Conservation (phyloP, 2,329 filamentous ascomycete species). For the Thermoascus crustaceus region DNA sequence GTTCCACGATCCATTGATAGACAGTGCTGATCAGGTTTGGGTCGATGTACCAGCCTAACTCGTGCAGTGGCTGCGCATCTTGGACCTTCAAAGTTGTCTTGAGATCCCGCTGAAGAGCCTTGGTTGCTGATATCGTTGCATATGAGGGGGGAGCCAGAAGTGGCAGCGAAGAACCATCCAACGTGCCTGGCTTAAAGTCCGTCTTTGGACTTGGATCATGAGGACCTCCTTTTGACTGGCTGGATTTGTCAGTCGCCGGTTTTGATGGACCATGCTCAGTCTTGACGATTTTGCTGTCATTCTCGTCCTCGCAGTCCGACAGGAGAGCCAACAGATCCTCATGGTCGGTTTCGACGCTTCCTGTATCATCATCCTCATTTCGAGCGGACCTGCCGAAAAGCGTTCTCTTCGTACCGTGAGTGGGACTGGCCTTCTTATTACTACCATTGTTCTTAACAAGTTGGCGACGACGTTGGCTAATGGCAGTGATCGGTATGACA, state of each 20-base stretch:
- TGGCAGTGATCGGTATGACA: slow-evolving; percentile 46
- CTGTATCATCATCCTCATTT: slow-evolving; percentile 29
- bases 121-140: slow-evolving; percentile 54
- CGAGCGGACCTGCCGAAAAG: too few species aligned
- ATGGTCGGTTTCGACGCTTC: slow-evolving; percentile 41
- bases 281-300: slow-evolving; percentile 7
- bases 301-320: slow-evolving; percentile 22
- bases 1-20: slow-evolving; percentile 86
- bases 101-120: slow-evolving; percentile 57
- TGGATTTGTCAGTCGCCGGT: background rate
- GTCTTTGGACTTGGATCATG: slow-evolving; percentile 29
- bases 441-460: too few species aligned
- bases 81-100: slow-evolving; percentile 58
- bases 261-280: background rate
- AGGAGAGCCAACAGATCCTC: slow-evolving; percentile 41
- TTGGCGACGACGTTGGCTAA: slow-evolving; percentile 40
- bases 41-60: slow-evolving; percentile 80
- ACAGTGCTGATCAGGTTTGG: slow-evolving; percentile 58
- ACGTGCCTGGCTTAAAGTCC: slow-evolving; percentile 59
- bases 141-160: slow-evolving; percentile 59
- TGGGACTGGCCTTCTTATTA: too few species aligned
- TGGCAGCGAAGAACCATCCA: slow-evolving; percentile 56
- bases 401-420: background rate
- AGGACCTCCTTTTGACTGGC: background rate
- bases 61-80: slow-evolving; percentile 48